phyloP scores from a whole-genome alignment of 192 early-diverging fungal genomes.

The Phlyctochytrium bullatum region DNA sequence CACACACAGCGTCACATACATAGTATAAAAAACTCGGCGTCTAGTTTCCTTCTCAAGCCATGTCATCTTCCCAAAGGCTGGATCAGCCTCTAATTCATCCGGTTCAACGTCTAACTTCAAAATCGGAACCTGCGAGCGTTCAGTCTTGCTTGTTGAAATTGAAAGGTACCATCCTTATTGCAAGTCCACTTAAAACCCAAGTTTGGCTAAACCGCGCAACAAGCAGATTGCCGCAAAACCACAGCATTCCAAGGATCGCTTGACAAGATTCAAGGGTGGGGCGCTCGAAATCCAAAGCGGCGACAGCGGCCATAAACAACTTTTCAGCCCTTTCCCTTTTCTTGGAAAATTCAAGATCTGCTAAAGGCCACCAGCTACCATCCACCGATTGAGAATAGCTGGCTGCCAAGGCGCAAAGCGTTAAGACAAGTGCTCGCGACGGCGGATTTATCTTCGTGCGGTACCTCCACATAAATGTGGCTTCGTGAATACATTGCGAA shows the following conservation, averaged over 20 bases:
- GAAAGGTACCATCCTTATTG: slow-evolving; percentile 2
- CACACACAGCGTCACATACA: not conserved
- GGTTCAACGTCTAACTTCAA: slow-evolving; percentile 2
- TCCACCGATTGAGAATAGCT: not conserved
- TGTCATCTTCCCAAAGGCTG: not conserved
- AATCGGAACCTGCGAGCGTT: not conserved
- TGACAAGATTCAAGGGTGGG: not conserved
- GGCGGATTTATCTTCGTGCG: not conserved
- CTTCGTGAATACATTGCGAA: not conserved
- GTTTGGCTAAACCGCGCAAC: not conserved
- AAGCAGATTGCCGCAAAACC: not conserved
- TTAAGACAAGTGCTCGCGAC: not conserved
- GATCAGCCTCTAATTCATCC: not conserved
- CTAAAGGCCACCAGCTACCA: not conserved
- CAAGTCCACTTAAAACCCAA: not conserved
- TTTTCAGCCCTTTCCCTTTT: not conserved
- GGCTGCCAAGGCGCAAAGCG: not conserved
- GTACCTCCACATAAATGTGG: not conserved
- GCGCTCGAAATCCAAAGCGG: not conserved
- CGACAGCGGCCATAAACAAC: not conserved
- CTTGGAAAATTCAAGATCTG: not conserved
- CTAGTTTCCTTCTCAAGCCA: slow-evolving; percentile 4
- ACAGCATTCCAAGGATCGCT: not conserved
- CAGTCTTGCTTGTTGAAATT: too few relatives aligned
- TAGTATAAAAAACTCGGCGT: not conserved